Base-by-base conservation (phyloP, 345 rosid genomes). In the Ceriops decandra region DNA sequence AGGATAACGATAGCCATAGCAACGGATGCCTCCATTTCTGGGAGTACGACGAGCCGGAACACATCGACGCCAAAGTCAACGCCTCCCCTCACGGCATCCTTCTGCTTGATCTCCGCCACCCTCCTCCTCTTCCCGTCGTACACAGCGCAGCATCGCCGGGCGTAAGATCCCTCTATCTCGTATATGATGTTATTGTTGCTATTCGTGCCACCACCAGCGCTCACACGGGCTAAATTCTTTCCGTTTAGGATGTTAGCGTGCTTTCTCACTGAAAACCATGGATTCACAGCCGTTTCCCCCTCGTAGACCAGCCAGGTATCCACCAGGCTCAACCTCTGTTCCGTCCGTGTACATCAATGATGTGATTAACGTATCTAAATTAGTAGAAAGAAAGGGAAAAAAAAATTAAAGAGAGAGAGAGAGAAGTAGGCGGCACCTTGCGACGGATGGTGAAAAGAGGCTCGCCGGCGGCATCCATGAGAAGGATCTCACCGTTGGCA, bases 381-480 rank as follows among this genome's bases (percentile, higher is more conserved):
- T 3, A 20, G 8, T 4, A 47, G n/a, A 3, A 26, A 24, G 17
- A 33, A 5, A 33, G 6, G 7, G 6, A 33, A 33, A 33, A 7
- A 5, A 33, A 28, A 28, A 28, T 28, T 28, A 33, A 33, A 33
- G 5, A 8, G 38, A 35, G 8, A 35, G 10, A 35, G 8, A 7
- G 42, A 35, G 8, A 35, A 35, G 42, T 35, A 35, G 42, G 42
- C 10, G 8, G 42, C 72, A 92, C 98, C 97, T 88, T 95, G 72
- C 96, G 97, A 52, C 99, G 93, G 82, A 90, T 70, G 75, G 97
- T 91, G 83, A 89, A 93, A 69, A 95, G 97, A 32, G 99, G 90
- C 49, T 81, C 72, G 71, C 97, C 99, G 1, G 84, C 71, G 74
- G 92, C 93, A 57, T 88, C 97, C 97, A 95, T 95, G 76, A 95